Conservation (phyloP, 1,284 basidiomycete species). For the Ceratobasidium sp. region DNA sequence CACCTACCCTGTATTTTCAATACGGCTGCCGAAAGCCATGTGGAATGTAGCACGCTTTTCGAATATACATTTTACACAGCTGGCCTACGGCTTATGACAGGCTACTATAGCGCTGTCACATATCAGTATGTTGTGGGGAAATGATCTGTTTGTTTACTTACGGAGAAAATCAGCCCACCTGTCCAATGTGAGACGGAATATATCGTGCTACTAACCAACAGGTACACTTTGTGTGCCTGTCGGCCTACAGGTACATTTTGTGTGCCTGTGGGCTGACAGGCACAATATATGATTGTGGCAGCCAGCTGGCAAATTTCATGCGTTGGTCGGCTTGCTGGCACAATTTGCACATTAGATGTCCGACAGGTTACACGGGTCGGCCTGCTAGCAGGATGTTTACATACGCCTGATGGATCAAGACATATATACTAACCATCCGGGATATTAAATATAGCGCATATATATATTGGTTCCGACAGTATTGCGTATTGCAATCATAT, state of each 20-base stretch:
- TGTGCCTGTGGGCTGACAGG: too few relatives aligned
- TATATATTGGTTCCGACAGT: not conserved
- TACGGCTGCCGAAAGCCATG: not conserved
- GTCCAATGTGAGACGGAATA: not conserved
- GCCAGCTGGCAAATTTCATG: not conserved
- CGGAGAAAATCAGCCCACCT: not conserved
- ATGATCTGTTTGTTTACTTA: not conserved
- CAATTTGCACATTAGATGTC: not conserved
- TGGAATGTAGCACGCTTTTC: not conserved
- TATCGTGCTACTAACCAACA: not conserved
- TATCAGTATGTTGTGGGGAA: not conserved
- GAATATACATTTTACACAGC: not conserved
- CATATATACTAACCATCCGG: not conserved
- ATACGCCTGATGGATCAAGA: not conserved
- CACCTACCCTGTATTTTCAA: not conserved
- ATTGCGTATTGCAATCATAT: not conserved
- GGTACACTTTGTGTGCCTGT: not conserved
- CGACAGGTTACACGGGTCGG: not conserved
- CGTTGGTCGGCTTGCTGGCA: not conserved
- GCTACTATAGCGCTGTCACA: not conserved
- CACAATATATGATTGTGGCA: not conserved
- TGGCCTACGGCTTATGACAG: not conserved
- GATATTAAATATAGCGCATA: not conserved
- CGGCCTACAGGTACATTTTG: not conserved
- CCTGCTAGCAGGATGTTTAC: not conserved